Base-by-base conservation (phyloP, 2,329 filamentous ascomycete genomes). In the Aspergillus sp. region DNA sequence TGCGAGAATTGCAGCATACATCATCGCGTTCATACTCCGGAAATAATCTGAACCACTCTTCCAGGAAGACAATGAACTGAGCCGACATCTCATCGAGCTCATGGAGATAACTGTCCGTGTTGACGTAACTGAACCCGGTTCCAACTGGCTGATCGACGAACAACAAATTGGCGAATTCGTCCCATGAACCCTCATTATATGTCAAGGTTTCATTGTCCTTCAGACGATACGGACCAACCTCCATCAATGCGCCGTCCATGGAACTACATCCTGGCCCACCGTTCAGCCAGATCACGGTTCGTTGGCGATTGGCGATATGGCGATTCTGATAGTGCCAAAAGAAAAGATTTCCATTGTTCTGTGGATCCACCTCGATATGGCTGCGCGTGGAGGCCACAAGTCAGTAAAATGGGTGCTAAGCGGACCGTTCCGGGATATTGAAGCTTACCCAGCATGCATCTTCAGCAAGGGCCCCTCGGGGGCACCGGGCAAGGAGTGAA, bases 321-420 rank as follows among this genome's bases (percentile, higher is more conserved):
- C 91, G 86, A 74, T 98, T 98, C 74, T 97, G 88, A 74, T 91
- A 97, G 72, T 97, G 91, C 95, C 95, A 99, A 82, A 99, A 99
- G 83, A 98, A 99, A 17, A 99, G 80, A 77, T 98, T 96, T 68
- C 92, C 94, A 74, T 98, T 92, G 75, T 90, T 86, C 67, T 92
- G 88, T 19, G 90, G 86, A 36, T 88, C 90, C 70, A 99, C 85
- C 79, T 98, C 93, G 76, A 99, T 89, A 80, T 99, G 95, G 57
- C 92, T 97, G 74, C 50, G 30, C 28, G 30, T 5, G 38, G 43
- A 28, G 50, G 30, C 32, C 12, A n/a, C 19, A 21, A 23, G 47
- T 63, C 43, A 63, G 59, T 10, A 23, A 25, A 25, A 8, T 10
- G 15, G 2, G 6, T 23, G 17, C 32, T 21, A 51, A 13, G n/a